Evolutionary conservation across 306 rosid genomes (phyloP).

Genomic region (Citrullus mucosospermus): DNA sequence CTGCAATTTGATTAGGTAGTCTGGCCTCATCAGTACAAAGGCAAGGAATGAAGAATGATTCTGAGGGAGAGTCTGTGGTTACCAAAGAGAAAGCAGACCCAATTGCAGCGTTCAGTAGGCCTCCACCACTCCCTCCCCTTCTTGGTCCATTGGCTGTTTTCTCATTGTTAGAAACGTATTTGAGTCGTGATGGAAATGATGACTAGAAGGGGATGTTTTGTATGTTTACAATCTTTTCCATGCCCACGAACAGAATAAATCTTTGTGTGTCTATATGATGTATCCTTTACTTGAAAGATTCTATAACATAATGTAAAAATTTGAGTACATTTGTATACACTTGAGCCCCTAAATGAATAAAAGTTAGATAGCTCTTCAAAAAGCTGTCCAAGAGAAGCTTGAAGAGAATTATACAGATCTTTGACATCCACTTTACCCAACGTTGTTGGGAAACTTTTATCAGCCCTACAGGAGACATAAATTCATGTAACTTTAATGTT

Average conservation of each 20-base stretch:
- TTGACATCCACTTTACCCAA: slow-evolving; percentile 26
- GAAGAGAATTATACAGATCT: slow-evolving; percentile 23
- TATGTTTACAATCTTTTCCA: not conserved
- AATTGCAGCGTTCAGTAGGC: slow-evolving; percentile 40
- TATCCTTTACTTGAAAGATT: slow-evolving; percentile 24
- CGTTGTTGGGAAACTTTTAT: slow-evolving; percentile 23
- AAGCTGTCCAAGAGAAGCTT: slow-evolving; percentile 30
- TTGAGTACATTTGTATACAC: slow-evolving; percentile 16
- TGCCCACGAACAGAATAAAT: not conserved
- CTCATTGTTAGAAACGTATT: slow-evolving; percentile 38
- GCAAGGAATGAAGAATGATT: slow-evolving; percentile 26
- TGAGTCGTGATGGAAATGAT: slow-evolving; percentile 20
- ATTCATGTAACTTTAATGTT: not conserved
- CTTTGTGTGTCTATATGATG: not conserved
- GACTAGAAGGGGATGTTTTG: slow-evolving; percentile 24
- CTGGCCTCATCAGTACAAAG: slow-evolving; percentile 24
- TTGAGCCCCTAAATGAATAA: slow-evolving; percentile 21
- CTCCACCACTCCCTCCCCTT: slow-evolving; percentile 59
- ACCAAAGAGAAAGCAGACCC: slow-evolving; percentile 38
- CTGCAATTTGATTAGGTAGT: slow-evolving; percentile 24
- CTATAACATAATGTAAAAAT: slow-evolving; percentile 16
- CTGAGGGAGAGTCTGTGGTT: slow-evolving; percentile 18
- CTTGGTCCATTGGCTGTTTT: slow-evolving; percentile 46
- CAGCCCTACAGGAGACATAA: slow-evolving; percentile 46
- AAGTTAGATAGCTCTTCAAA: slow-evolving; percentile 29